Percentiles rank a stretch among this genome's conserved stretches.
Conservation (phyloP, 2,329 filamentous ascomycete species). For the Juglanconis sp. region DNA sequence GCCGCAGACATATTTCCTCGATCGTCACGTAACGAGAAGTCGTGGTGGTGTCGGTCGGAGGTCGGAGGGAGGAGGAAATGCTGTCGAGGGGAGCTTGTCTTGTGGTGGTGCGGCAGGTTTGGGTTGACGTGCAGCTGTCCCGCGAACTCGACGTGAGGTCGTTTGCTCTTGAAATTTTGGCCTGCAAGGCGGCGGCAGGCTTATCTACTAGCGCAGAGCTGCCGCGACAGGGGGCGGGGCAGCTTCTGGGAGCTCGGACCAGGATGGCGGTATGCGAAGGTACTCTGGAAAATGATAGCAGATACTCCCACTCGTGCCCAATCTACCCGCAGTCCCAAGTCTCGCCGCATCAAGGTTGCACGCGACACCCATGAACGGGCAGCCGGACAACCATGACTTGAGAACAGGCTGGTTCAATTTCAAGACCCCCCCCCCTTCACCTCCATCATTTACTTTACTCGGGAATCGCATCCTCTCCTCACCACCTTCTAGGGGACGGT, state of each 20-base stretch:
- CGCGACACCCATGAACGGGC: no score
- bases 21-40: constrained; percentile 6
- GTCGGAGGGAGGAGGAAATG: background rate
- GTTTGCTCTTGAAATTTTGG: constrained; percentile 10
- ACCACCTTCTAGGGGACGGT: background rate
- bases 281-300: background rate
- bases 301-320: background rate
- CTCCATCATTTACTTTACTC: no score
- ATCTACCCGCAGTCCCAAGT: background rate
- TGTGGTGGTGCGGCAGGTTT: background rate
- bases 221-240: background rate
- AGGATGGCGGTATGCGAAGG: background rate
- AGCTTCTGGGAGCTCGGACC: constrained; percentile 1
- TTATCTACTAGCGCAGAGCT: background rate
- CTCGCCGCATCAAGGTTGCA: background rate
- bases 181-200: background rate
- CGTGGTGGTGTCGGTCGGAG: background rate
- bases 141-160: background rate
- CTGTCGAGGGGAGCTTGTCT: background rate
- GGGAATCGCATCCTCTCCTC: background rate
- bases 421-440: no score
- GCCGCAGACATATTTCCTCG: constrained; percentile 77
- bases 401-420: no score
- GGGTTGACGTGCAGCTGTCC: background rate
- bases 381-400: no score